Conservation (phyloP, 2,329 filamentous ascomycete species). For the Colletotrichum lupini region DNA sequence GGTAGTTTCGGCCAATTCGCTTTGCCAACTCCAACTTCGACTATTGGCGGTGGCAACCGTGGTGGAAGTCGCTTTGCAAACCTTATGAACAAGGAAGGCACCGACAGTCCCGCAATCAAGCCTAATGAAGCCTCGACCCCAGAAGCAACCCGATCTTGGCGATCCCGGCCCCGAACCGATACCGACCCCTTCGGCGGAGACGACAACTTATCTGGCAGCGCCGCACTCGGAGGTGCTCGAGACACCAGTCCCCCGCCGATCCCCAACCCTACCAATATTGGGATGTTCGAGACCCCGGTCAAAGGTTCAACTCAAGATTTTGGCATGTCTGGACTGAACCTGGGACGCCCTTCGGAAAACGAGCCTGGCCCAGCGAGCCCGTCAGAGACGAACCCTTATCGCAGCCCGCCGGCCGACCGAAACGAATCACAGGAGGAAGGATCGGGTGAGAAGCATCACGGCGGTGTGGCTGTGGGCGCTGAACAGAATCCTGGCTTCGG, state of each 20-base stretch:
- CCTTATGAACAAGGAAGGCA: conserved; percentile 81
- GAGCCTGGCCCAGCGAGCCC: conserved; percentile 85
- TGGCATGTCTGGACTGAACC: conserved; percentile 70
- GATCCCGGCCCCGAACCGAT: conserved; percentile 73
- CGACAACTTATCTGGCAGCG: conserved; percentile 72
- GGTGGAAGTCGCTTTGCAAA: conserved; percentile 89
- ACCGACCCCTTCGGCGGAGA: conserved; percentile 85
- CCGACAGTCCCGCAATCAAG: conserved; percentile 69
- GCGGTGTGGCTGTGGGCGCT: conserved; percentile 58
- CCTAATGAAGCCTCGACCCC: conserved; percentile 56
- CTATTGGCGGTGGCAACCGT: conserved; percentile 70
- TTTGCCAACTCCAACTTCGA: conserved; percentile 65
- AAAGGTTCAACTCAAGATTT: conserved; percentile 69
- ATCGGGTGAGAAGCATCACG: conserved; percentile 58
- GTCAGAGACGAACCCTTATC: conserved; percentile 95
- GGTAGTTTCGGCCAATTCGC: conserved; percentile 93
- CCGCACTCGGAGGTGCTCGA: conserved; percentile 79
- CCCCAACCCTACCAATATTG: conserved; percentile 47
- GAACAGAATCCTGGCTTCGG: conserved; percentile 64
- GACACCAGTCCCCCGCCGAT: conserved; percentile 68
- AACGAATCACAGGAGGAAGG: conserved; percentile 71
- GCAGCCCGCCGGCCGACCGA: conserved; percentile 85
- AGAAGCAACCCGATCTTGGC: conserved; percentile 62
- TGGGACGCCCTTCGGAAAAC: conserved; percentile 66
- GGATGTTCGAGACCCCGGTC: conserved; percentile 63